Evolutionary conservation across 257 asterid genomes (phyloP), one percentile per base, ranked within the genome.

Genomic region (Prunella vulgaris): DNA sequence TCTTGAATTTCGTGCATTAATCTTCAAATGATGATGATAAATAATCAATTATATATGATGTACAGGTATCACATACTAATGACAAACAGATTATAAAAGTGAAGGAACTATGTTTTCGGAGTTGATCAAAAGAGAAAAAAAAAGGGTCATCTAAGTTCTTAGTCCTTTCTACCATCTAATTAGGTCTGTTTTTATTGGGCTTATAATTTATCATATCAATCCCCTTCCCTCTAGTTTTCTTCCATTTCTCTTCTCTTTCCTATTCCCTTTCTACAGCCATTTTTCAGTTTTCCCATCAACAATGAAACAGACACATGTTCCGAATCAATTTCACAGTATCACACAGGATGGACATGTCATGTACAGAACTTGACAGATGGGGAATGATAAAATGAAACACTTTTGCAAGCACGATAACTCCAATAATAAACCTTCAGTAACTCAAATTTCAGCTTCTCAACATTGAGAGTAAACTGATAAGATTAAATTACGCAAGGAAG

Each of bases 1-100:
- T 46, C 58, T 57, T 69, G 17, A 71, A 27, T 70, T 73, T 44
- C 54, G 49, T 3, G n/a, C 20, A 32, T 58, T 20, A 27, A 28
- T 64, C 60, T 22, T 53, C 48, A 60, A 30, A 24, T 28, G 44
- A 62, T 10, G 30, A 51, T 25, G 61, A 52, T 28, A 42, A 14
- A 48, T 2, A 5, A 21, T 10, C 42, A 37, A 37, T 37, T 37
- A 9, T 25, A n/a, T 12, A 3, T 40, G 2, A 74, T 74, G 22
- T 44, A 13, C 0, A 14, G 3, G 52, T 54, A 10, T 7, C 14
- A 33, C 7, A 53, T 3, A 35, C 13, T 5, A 62, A 15, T 2
- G 3, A n/a, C 60, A 35, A 53, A 30, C 20, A 27, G 59, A 42
- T 58, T 17, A 60, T 59, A 60, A 60, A 12, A 59, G 25, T 17